Evolutionary conservation across 208 protist genomes (phyloP).

Genomic region (Trypanosoma cruzi): DNA sequence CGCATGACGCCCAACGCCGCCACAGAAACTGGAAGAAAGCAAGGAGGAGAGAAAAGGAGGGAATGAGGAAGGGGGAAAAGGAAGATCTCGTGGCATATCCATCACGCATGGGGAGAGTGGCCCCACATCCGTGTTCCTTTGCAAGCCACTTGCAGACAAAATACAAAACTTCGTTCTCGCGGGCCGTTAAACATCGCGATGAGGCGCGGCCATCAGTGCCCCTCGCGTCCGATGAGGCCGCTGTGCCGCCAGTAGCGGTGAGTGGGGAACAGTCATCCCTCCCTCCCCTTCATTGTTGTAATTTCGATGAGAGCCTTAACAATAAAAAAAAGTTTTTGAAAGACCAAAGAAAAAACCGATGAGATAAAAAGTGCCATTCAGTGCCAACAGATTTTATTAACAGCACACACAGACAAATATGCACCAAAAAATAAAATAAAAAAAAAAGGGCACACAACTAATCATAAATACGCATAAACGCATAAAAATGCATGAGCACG

Average conservation of each 20-base stretch:
- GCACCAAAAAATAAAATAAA: no score
- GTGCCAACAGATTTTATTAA: no score
- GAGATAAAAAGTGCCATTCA: no score
- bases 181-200: slow-evolving; percentile 29
- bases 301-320: no score
- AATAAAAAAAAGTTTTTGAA: background rate
- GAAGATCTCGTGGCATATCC: slow-evolving; percentile 22
- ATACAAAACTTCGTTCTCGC: slow-evolving; percentile 2
- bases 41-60: slow-evolving; percentile 2
- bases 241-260: background rate
- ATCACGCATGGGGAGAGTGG: slow-evolving; percentile 18
- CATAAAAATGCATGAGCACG: no score
- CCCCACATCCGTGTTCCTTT: slow-evolving; percentile 30
- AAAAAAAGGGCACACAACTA: no score
- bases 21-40: background rate
- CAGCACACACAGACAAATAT: no score
- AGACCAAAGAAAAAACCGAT: no score
- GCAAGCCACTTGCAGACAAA: slow-evolving; percentile 1
- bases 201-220: background rate
- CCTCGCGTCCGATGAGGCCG: slow-evolving; percentile 28
- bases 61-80: background rate
- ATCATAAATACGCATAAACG: no score
- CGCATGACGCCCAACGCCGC: no score
- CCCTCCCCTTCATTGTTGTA: no score
- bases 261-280: no score